Evolutionary conservation across 345 rosid genomes (phyloP), one percentile per base, ranked within the genome.

Genomic region (Iberis pinnata): DNA sequence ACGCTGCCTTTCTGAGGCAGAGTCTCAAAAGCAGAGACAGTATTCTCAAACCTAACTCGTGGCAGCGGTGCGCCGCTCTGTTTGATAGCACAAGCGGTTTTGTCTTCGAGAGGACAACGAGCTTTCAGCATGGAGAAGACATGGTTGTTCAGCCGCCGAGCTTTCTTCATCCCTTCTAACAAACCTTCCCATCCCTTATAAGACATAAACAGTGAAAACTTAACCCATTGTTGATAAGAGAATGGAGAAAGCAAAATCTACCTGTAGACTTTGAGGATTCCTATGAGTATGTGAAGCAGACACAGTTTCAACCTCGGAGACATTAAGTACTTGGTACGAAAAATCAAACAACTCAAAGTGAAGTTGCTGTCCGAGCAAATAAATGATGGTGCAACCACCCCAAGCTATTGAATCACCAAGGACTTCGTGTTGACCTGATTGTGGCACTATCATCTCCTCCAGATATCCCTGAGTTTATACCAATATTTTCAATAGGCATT

Each of bases 71-170:
- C 94, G 6, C 97, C 99, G 6, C 95, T 88, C 75, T 92, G 97
- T 75, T 85, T 88, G 59, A 92, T 88, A 25, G 94, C 96, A 41
- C 99, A 92, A 25, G 99, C 97, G 4, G 70, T 78, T 73, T 93
- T 93, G 75, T 88, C 99, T 72, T 88, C 95, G 0, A 88, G 86
- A 1, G 97, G 99, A 73, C 99, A 92, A 37, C 94, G 85, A 0
- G 99, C 95, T 78, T 86, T 92, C 66, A 92, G 81, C 95, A 92
- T 83, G 12, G 95, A 85, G 84, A 92, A 88, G 18, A 92, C 98
- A 38, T 92, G 98, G 59, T 88, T 92, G 78, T 88, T 92, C 77
- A 92, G 55, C 65, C 97, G 72, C 71, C 97, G 77, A 33, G 97
- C 89, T 73, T 92, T 92, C 84, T 86, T 92, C 95, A 92, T 83